Conservation (phyloP, 2,329 filamentous ascomycete species). For the Akanthomyces lecanii region DNA sequence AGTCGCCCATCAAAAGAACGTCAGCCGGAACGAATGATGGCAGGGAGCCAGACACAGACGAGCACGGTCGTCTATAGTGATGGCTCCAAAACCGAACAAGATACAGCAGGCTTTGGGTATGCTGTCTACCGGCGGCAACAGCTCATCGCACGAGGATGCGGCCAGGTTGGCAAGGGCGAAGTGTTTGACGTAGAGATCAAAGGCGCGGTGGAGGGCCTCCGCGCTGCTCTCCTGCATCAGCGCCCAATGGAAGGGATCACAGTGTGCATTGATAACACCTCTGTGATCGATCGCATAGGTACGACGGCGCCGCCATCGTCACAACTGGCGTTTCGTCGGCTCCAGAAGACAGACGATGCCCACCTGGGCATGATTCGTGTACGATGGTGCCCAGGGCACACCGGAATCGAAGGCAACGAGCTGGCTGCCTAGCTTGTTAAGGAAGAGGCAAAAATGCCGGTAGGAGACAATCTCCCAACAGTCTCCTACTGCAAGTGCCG, state of each 20-base stretch:
- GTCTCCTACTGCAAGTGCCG: too few relatives aligned
- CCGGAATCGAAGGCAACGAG: slow-evolving; percentile 10
- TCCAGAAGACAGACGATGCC: not conserved
- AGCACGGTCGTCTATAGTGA: too few relatives aligned
- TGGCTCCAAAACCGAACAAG: too few relatives aligned
- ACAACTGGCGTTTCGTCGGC: not conserved
- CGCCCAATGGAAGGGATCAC: not conserved
- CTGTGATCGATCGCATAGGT: slow-evolving; percentile 8
- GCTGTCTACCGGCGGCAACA: too few relatives aligned
- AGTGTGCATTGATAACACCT: too few relatives aligned
- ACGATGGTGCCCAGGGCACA: slow-evolving; percentile 6
- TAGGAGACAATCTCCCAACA: not conserved
- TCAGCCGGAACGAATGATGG: too few relatives aligned
- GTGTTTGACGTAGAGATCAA: too few relatives aligned
- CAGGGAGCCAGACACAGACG: not conserved
- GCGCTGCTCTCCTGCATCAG: not conserved
- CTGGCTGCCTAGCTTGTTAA: too few relatives aligned
- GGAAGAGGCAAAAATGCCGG: slow-evolving; percentile 9
- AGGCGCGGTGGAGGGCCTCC: slow-evolving; percentile 1
- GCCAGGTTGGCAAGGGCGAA: too few relatives aligned
- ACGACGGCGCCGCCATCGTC: slow-evolving; percentile 3
- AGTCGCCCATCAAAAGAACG: too few relatives aligned
- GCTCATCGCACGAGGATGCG: too few relatives aligned
- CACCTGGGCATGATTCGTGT: slow-evolving; percentile 4
- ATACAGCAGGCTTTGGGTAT: too few relatives aligned